These are phyloP conservation scores for Plasmodium gaboni DNA, from an alignment of 169 alveolate species.

Conservation along the genomic window DNA sequence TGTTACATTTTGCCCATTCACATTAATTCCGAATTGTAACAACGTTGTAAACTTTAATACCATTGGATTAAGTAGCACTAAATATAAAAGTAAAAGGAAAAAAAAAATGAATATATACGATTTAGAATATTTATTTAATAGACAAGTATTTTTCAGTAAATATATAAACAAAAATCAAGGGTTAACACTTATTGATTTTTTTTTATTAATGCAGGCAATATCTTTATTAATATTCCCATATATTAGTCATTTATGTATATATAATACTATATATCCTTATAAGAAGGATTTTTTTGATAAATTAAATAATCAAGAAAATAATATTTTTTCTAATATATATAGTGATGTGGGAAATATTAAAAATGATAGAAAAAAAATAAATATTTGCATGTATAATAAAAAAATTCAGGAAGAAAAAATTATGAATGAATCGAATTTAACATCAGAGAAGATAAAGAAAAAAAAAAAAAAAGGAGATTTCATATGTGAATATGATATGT, in stretches of 20 bases:
- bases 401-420: constrained; percentile 24
- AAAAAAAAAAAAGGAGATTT: constrained; percentile 2
- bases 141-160: constrained; percentile 74
- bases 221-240: constrained; percentile 71
- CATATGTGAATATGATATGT: too few species aligned
- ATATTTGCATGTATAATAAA: background rate
- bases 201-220: constrained; percentile 72
- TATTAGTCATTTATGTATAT: constrained; percentile 20
- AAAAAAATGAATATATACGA: constrained; percentile 75
- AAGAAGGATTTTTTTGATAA: constrained; percentile 44
- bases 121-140: constrained; percentile 63
- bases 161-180: constrained; percentile 77
- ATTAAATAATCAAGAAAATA: constrained; percentile 49
- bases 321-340: constrained; percentile 10
- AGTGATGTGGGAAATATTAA: constrained; percentile 4
- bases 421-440: constrained; percentile 13
- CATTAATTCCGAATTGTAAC: constrained; percentile 52
- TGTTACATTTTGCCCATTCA: constrained; percentile 65
- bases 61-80: constrained; percentile 36
- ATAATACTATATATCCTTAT: constrained; percentile 53
- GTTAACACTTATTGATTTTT: constrained; percentile 74
- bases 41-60: constrained; percentile 55
- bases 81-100: constrained; percentile 22
- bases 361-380: constrained; percentile 10
- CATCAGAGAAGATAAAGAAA: background rate